Evolutionary conservation across 257 asterid species (phyloP), one percentile per base, ranked within the genome.

Genomic region (Fraxinus quadrangulata): DNA sequence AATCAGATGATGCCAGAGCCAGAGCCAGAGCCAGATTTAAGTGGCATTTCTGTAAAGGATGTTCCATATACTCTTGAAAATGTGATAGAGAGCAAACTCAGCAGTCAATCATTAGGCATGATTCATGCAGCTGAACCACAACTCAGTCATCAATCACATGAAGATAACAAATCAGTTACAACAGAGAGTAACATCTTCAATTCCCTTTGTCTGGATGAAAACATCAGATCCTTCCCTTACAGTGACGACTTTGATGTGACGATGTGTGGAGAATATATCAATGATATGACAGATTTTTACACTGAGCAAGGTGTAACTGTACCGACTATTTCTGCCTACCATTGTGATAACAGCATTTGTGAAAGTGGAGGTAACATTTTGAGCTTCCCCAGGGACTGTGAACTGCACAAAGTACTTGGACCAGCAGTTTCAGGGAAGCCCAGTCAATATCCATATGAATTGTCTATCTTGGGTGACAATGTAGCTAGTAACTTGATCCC

Each of bases 401-500:
- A 92, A 80, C 78, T 87, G 70, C 87, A 84, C 59, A 83, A 81
- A 79, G 85, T 87, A 79, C 78, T 87, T 37, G 92, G 88, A 36
- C 69, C 83, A 68, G 82, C 80, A 77, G 75, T 72, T 37, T 67
- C 68, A 51, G 84, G 82, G 77, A 70, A 76, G 24, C 16, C 56
- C 21, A 49, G 74, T 77, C 79, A 75, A 65, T 40, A 45, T 76
- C 54, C 74, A 34, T 72, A 24, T 71, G 82, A 75, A 40, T 45
- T 78, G 21, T 75, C 81, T 67, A 67, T 82, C 87, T 81, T 81
- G 28, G 61, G 75, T 70, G 74, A 78, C 76, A 75, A 76, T 82
- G 67, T 76, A 45, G 79, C 74, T 78, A 36, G 69, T 70, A 80
- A 56, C 82, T 79, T 81, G 34, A 24, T 73, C 56, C 34, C 75